Evolutionary conservation across 768 basidiomycete genomes (phyloP).

Genomic region (Kwoniella dendrophila): DNA sequence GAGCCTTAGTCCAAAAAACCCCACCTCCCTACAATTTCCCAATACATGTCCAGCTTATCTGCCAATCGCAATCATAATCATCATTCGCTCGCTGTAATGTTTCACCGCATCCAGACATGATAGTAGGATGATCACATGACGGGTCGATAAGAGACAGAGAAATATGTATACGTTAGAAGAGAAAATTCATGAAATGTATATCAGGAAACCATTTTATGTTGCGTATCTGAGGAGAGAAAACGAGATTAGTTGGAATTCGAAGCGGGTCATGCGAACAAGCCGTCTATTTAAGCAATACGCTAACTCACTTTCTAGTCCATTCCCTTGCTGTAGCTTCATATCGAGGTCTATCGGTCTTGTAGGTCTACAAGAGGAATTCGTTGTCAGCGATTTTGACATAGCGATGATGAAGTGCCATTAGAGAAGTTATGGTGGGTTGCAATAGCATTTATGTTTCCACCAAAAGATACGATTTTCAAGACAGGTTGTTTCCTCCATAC

Average conservation of each 20-base stretch:
- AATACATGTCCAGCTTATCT: too few relatives aligned
- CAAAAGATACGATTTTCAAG: too few relatives aligned
- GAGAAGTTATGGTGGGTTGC: too few relatives aligned
- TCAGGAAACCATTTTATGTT: conserved; percentile 24
- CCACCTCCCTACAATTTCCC: too few relatives aligned
- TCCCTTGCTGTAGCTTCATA: conserved; percentile 98
- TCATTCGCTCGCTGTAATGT: too few relatives aligned
- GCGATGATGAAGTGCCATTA: neutral
- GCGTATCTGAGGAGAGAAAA: conserved; percentile 21
- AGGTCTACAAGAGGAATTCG: conserved; percentile 60
- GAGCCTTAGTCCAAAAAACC: too few relatives aligned
- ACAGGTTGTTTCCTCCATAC: too few relatives aligned
- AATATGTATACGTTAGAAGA: conserved; percentile 18
- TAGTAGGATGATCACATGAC: conserved; percentile 24
- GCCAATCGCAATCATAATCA: too few relatives aligned
- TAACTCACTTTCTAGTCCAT: conserved; percentile 93
- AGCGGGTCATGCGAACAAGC: neutral
- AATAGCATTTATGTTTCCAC: too few relatives aligned
- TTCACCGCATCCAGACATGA: conserved; percentile 7
- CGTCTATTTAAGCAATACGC: neutral
- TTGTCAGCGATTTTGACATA: neutral
- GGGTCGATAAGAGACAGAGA: conserved; percentile 4
- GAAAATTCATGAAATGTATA: conserved; percentile 15
- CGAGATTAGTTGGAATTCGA: neutral
- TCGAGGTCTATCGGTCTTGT: conserved; percentile 97